Evolutionary conservation across 495 filamentous ascomycete genomes (phyloP), one percentile per base, ranked within the genome.

Genomic region (Pseudotulostoma volvatum): DNA sequence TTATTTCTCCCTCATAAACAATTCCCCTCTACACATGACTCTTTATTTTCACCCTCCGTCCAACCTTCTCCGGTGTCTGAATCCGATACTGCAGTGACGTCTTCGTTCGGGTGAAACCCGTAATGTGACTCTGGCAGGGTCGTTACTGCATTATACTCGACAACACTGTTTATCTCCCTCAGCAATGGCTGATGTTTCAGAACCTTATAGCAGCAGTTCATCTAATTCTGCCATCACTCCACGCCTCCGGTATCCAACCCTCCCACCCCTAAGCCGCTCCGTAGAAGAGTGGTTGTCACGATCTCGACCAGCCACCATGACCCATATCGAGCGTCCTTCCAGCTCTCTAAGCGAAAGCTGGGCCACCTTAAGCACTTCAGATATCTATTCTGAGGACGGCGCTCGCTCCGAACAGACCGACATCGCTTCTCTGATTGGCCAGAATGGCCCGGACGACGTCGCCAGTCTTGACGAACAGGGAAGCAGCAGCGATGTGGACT

Each of bases 201-300:
- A 57, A 45, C 53, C 55, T 50, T 41, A 44, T 7, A 38, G 43
- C 44, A 49, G 49, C 44, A 41, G 50, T 44, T 47, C 53, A 18
- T 18, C 13, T 14, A 35, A 37, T 32, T 21, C 33, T 14, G 32
- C 9, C 4, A 38, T 45, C 33, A 42, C 50, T 25, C 55, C 59
- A 16, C 55, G 51, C 39, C 55, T 67, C 20, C 63, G 51, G 41
- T 67, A 67, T 43, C 63, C 63, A 14, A 67, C 63, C 34, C 44
- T 60, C 37, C 63, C 63, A 39, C 60, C 63, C 16, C 41, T 65
- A n/a, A 57, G 55, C 40, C 60, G 50, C 25, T 65, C 63, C 34
- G 63, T 67, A 5, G 55, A 67, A 44, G 60, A 67, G 61, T 65
- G 61, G 61, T 38, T 68, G 35, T 66, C 62, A 36, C 62, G 50